A percentile compares a stretch with the other conserved stretches of the same genome.
These are phyloP conservation scores for Solanum medicagineum DNA, from an alignment of 257 asterid species.

Conservation along the genomic window DNA sequence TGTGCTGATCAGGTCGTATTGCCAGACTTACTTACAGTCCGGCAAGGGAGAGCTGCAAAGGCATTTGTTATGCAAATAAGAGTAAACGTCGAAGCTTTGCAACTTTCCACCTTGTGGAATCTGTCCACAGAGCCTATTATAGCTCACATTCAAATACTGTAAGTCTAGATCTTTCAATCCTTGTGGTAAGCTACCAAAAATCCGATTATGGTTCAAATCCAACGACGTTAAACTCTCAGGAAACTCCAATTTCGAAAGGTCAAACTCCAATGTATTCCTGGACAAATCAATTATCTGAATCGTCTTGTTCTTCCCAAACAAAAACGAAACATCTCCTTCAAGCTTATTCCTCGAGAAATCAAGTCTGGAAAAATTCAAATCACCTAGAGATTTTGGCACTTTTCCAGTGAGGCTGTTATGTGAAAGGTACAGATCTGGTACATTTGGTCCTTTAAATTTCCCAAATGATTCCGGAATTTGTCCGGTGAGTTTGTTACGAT, in stretches of 20 bases:
- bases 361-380: slow-evolving; percentile 5
- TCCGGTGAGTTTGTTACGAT: slow-evolving; percentile 47
- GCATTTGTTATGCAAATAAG: slow-evolving; percentile 34
- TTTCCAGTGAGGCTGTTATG: slow-evolving; percentile 30
- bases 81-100: slow-evolving; percentile 17
- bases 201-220: slow-evolving; percentile 36
- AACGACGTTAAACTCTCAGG: slow-evolving; percentile 10
- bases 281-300: slow-evolving; percentile 9
- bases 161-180: slow-evolving; percentile 12
- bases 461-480: slow-evolving; percentile 45
- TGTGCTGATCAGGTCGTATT: no score
- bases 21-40: slow-evolving; percentile 1
- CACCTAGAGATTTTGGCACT: slow-evolving; percentile 15
- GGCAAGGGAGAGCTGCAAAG: slow-evolving; percentile 51
- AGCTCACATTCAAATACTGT: slow-evolving; percentile 22
- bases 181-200: slow-evolving; percentile 31
- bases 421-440: slow-evolving; percentile 19
- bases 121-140: slow-evolving; percentile 38
- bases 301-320: slow-evolving; percentile 35
- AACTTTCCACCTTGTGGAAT: slow-evolving; percentile 40
- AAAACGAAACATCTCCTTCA: slow-evolving; percentile 31
- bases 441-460: background rate
- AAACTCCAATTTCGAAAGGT: slow-evolving; percentile 25
- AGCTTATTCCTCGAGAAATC: slow-evolving; percentile 31
- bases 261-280: slow-evolving; percentile 28